Conservation (phyloP, 2,329 filamentous ascomycete species). For the Alternaria gansuensis region DNA sequence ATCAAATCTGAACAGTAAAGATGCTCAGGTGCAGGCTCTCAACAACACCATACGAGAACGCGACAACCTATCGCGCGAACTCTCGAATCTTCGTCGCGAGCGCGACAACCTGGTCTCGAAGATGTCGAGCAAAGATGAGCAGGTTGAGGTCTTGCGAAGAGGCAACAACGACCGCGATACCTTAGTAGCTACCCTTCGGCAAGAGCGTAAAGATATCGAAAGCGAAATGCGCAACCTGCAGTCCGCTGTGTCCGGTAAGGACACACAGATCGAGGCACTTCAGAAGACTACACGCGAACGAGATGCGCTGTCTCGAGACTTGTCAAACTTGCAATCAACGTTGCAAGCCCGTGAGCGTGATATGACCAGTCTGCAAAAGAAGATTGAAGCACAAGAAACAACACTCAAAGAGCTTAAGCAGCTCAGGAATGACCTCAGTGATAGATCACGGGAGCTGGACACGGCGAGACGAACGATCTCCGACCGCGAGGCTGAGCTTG, state of each 20-base stretch:
- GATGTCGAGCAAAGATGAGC: constrained; percentile 43
- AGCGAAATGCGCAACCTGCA: constrained; percentile 38
- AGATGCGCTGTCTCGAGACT: constrained; percentile 42
- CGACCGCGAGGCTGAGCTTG: constrained; percentile 51
- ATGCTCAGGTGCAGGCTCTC: constrained; percentile 45
- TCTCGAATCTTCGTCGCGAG: constrained; percentile 45
- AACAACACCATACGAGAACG: constrained; percentile 42
- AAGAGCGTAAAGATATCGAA: constrained; percentile 38
- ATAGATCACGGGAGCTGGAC: constrained; percentile 49
- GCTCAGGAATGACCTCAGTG: constrained; percentile 40
- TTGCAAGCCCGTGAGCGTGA: constrained; percentile 49
- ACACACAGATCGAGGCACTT: constrained; percentile 49
- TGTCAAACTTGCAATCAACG: constrained; percentile 41
- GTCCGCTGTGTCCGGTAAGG: constrained; percentile 42
- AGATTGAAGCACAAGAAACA: constrained; percentile 42
- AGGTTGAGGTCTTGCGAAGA: constrained; percentile 43
- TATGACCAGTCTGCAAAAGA: constrained; percentile 42
- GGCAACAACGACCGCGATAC: constrained; percentile 43
- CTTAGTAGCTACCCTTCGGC: constrained; percentile 42
- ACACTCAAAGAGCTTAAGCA: constrained; percentile 44
- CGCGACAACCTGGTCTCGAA: constrained; percentile 38
- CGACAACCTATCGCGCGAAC: constrained; percentile 39
- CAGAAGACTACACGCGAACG: constrained; percentile 48
- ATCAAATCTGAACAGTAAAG: constrained; percentile 41
- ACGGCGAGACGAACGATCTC: constrained; percentile 47